Evolutionary conservation across 106 monocot genomes (phyloP).

Genomic region (Vanilla planifolia): DNA sequence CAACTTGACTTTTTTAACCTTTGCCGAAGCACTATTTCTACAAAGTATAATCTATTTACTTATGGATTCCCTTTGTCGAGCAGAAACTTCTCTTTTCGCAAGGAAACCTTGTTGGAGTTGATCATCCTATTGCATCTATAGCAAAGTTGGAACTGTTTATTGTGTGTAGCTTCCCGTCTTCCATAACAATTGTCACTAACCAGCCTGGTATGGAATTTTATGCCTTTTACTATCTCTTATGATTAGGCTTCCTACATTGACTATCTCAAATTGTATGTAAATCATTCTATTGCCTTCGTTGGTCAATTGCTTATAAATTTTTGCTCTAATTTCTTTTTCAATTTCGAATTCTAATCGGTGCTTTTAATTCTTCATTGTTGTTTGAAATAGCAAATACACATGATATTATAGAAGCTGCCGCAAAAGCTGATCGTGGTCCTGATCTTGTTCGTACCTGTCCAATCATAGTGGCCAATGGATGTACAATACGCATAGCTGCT

Average conservation of each 20-base stretch:
- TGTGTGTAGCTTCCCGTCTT: conserved; percentile 71
- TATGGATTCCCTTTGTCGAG: conserved; percentile 5
- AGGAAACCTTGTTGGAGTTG: conserved; percentile 74
- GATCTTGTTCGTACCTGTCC: conserved; percentile 46
- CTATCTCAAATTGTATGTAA: too few relatives aligned
- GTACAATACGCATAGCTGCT: conserved; percentile 69
- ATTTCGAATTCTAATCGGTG: not conserved
- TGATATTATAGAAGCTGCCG: conserved; percentile 53
- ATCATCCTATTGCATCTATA: conserved; percentile 57
- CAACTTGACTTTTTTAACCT: not conserved
- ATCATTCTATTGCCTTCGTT: too few relatives aligned
- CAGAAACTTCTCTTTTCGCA: conserved; percentile 89
- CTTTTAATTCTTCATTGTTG: conserved; percentile 5
- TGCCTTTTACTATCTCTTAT: conserved; percentile 10
- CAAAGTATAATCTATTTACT: not conserved
- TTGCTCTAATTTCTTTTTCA: not conserved
- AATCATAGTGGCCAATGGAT: conserved; percentile 60
- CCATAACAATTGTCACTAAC: conserved; percentile 70
- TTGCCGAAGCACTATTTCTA: not conserved
- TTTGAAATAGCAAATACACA: conserved; percentile 48
- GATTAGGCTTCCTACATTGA: too few relatives aligned
- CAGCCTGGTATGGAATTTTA: conserved; percentile 53
- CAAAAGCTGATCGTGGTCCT: conserved; percentile 42
- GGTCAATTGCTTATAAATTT: too few relatives aligned
- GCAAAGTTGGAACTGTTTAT: conserved; percentile 47